Evolutionary conservation across 305 asterid genomes (phyloP).

Genomic region (Fraxinus velutina): DNA sequence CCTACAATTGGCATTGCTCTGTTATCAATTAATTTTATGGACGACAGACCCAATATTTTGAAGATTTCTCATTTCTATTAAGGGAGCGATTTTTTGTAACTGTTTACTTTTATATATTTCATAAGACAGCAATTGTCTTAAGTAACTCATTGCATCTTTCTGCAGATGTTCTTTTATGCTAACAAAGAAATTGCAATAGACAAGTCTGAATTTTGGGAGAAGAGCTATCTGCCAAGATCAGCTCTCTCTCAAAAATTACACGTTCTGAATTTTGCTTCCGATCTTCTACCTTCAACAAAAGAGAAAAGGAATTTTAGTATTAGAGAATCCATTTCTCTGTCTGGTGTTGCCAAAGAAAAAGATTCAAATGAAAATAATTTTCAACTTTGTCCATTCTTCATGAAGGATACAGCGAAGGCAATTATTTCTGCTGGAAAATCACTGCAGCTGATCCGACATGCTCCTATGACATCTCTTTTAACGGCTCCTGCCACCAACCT

Average conservation of each 20-base stretch:
- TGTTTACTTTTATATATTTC: conserved; percentile 1
- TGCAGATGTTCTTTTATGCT: conserved; percentile 82
- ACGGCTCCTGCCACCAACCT: conserved; percentile 33
- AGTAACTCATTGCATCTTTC: conserved; percentile 18
- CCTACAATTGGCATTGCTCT: background rate
- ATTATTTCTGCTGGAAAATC: conserved; percentile 95
- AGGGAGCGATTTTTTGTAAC: background rate
- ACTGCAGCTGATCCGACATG: conserved; percentile 78
- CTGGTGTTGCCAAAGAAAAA: conserved; percentile 41
- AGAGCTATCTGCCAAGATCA: conserved; percentile 68
- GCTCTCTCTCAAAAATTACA: conserved; percentile 37
- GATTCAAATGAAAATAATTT: conserved; percentile 45
- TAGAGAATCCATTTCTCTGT: conserved; percentile 45
- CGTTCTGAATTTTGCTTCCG: conserved; percentile 31
- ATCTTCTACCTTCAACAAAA: conserved; percentile 33
- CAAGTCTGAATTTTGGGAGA: conserved; percentile 95
- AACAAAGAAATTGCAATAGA: conserved; percentile 69
- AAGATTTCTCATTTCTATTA: conserved; percentile 16
- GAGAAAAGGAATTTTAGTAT: conserved; percentile 37
- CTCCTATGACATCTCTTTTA: conserved; percentile 51
- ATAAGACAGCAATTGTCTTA: background rate
- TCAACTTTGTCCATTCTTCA: conserved; percentile 73
- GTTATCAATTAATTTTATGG: background rate
- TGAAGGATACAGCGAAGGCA: conserved; percentile 64
- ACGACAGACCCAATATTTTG: conserved; percentile 18